Evolutionary conservation across 192 early-diverging fungal genomes (phyloP), one percentile per base, ranked within the genome.

Genomic region (Dispira parvispora): DNA sequence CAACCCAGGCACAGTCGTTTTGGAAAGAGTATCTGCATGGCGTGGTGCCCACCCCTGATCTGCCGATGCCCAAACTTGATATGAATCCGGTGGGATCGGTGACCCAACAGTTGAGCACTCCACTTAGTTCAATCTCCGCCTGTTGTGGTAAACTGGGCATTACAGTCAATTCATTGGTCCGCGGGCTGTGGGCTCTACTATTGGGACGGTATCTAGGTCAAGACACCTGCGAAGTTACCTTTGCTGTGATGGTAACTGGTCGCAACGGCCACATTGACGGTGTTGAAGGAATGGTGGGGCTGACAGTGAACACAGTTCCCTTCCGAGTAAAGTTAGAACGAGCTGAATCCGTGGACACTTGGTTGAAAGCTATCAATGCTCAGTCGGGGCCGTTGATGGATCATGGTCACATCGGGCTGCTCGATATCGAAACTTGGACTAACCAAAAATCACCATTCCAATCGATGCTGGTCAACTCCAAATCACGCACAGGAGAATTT

Each of bases 201-300:
- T 42, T 61, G 12, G 42, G 26, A 11, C 32, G 42, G 5, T 61
- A 61, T 42, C 43, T 61, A 8, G 26, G 42, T 12, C 20, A 61
- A n/a, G 58, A 43, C 11, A 6, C 28, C 1, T 20, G 45, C 6
- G 58, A 61, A 20, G 58, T 61, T 5, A 61, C 58, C 14, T 61
- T 61, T 45, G 58, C 42, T 12, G 58, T 61, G 43, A 38, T 61
- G 42, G 43, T 45, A 11, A 45, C 58, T 9, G 58, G 58, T 8
- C 58, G 58, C 42, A 44, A 61, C 18, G 42, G 43, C 6, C 11
- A 38, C 5, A 20, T 61, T 3, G 11, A 38, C 6, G 58, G 58
- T 25, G 44, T 61, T n/a, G 58, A 61, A 4, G 58, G n/a, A 16
- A 61, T 61, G 42, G 58, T 61, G 13, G 58, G 58, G 9, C 43